Percentiles rank a stretch among this genome's conserved stretches.
Conservation (phyloP, 2,329 filamentous ascomycete species). For the Fusarium foetens region DNA sequence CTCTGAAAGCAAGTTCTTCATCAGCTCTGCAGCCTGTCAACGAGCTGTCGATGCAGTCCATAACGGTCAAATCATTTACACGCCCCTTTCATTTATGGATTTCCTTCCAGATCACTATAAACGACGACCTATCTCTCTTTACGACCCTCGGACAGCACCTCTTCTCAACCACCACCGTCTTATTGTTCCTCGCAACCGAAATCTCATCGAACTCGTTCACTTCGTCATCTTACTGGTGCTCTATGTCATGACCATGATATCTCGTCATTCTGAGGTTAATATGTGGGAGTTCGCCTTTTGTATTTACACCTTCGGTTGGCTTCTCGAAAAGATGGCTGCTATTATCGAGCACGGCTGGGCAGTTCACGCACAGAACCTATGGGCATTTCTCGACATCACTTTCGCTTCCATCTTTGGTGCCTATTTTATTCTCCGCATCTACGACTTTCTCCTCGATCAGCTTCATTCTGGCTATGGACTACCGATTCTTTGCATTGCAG, state of each 20-base stretch:
- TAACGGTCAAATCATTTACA: conserved; percentile 74
- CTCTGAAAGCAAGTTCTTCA: conserved; percentile 74
- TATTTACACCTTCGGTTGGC: conserved; percentile 74
- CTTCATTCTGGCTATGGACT: conserved; percentile 66
- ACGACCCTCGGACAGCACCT: conserved; percentile 72
- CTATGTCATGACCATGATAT: conserved; percentile 72
- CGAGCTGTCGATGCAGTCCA: conserved; percentile 78
- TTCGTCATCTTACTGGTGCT: conserved; percentile 71
- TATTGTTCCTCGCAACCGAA: conserved; percentile 74
- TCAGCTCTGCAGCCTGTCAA: conserved; percentile 73
- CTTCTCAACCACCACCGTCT: conserved; percentile 77
- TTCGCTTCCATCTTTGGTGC: conserved; percentile 71
- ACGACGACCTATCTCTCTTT: conserved; percentile 74
- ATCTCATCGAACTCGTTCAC: conserved; percentile 72
- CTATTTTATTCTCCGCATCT: conserved; percentile 70
- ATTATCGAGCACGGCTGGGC: conserved; percentile 73
- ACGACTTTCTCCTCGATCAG: conserved; percentile 60
- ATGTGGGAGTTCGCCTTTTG: conserved; percentile 68
- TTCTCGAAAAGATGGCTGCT: conserved; percentile 71
- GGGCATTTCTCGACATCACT: conserved; percentile 79
- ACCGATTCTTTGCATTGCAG: conserved; percentile 72
- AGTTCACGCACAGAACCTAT: conserved; percentile 78
- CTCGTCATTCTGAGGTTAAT: conserved; percentile 61
- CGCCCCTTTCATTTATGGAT: conserved; percentile 75
- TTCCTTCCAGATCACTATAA: conserved; percentile 81